Evolutionary conservation across 805 yeast species (phyloP).

Genomic region (Saitoella complicata): DNA sequence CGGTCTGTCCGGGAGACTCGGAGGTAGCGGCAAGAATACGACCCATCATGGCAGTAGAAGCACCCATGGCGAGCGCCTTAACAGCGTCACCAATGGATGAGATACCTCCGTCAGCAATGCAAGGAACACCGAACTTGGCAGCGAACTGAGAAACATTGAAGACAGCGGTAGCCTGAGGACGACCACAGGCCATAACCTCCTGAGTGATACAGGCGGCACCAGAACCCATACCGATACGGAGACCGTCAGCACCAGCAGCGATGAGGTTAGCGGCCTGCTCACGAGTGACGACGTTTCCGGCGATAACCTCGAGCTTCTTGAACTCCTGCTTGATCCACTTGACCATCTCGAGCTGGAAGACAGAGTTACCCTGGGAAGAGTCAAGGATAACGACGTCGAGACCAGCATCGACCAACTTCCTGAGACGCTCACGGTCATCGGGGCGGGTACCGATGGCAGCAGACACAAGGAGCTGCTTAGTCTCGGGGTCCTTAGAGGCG

Average conservation of each 20-base stretch:
- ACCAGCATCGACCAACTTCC: constrained; percentile 81
- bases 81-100: constrained; percentile 97
- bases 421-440: constrained; percentile 73
- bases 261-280: constrained; percentile 96
- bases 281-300: constrained; percentile 97
- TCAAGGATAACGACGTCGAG: constrained; percentile 90
- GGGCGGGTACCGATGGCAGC: constrained; percentile 94
- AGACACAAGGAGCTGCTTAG: constrained; percentile 95
- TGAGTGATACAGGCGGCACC: constrained; percentile 99
- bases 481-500: constrained; percentile 82
- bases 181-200: constrained; percentile 99
- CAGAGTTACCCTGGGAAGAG: constrained; percentile 94
- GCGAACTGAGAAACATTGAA: constrained; percentile 89
- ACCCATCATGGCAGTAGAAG: constrained; percentile 98
- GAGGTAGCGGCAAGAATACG: constrained; percentile 97
- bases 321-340: constrained; percentile 69
- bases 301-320: constrained; percentile 77
- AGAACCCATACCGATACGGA: constrained; percentile 99
- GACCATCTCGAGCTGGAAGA: constrained; percentile 87
- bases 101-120: constrained; percentile 99
- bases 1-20: constrained; percentile 97
- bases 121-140: constrained; percentile 89
- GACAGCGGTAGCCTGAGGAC: constrained; percentile 99
- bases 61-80: constrained; percentile 92
- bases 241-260: constrained; percentile 92